phyloP scores from a whole-genome alignment of 768 basidiomycete genomes.

The Sporobolomyces phaffii region DNA sequence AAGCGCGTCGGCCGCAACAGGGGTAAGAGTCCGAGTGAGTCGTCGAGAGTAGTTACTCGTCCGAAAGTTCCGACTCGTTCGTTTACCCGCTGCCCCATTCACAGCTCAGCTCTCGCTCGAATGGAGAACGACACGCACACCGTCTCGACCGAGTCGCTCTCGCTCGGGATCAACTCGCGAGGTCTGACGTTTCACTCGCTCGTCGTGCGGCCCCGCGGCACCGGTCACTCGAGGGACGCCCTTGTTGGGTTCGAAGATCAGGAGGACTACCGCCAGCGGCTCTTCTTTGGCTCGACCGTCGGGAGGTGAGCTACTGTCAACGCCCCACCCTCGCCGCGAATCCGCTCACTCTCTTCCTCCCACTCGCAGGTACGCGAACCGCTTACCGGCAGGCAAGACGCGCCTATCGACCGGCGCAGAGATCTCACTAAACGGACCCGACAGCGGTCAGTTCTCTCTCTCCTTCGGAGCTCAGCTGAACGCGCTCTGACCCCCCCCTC shows the following conservation, averaged over 20 bases:
- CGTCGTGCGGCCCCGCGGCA: neutral
- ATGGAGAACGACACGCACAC: neutral
- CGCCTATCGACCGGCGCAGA: neutral
- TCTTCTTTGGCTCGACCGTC: conserved; percentile 6
- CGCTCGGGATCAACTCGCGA: conserved; percentile 17
- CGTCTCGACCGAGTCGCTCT: neutral
- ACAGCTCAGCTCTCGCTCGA: neutral
- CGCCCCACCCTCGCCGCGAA: too few species aligned
- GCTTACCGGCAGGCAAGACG: conserved; percentile 20
- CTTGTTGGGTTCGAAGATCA: conserved; percentile 20
- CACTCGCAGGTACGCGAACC: conserved; percentile 29
- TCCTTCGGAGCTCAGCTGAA: neutral
- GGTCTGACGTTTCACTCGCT: conserved; percentile 23
- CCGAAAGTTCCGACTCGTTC: too few species aligned
- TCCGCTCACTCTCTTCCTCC: too few species aligned
- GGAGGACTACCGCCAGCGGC: conserved; percentile 8
- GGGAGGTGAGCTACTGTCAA: conserved; percentile 7
- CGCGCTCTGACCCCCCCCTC: neutral
- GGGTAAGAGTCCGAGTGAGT: too few species aligned
- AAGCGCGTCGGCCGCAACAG: too few species aligned
- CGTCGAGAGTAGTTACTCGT: too few species aligned
- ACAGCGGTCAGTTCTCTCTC: neutral
- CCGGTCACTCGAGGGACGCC: neutral
- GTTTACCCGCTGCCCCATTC: too few species aligned
- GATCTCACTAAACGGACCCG: conserved; percentile 2